phyloP scores from a whole-genome alignment of 2,329 filamentous ascomycete species.

The Oidium heveae region DNA sequence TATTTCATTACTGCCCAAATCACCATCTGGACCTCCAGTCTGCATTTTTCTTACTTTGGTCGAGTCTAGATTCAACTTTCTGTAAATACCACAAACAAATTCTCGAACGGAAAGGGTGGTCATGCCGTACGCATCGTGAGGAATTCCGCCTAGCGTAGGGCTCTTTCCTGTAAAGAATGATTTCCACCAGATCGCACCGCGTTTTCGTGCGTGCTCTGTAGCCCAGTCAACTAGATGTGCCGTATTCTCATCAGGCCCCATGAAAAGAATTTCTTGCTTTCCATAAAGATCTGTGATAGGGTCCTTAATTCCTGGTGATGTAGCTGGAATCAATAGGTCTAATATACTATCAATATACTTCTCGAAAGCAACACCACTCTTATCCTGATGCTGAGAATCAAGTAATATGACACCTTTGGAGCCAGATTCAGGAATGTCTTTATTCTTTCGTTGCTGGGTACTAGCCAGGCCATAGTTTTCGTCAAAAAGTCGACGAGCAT shows the following conservation, averaged over 20 bases:
- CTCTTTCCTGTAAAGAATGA: conserved; percentile 99
- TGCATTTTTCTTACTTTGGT: conserved; percentile 77
- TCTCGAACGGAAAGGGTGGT: conserved; percentile 90
- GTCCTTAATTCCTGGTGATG: conserved; percentile 93
- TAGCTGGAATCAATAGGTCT: conserved; percentile 71
- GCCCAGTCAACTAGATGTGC: conserved; percentile 95
- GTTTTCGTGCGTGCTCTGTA: conserved; percentile 70
- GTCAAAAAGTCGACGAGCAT: conserved; percentile 86
- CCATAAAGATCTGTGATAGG: conserved; percentile 89
- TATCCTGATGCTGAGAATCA: conserved; percentile 83
- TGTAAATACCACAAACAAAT: conserved; percentile 89
- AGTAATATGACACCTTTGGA: conserved; percentile 95
- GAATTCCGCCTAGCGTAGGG: conserved; percentile 83
- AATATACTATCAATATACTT: conserved; percentile 99
- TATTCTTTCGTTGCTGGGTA: conserved; percentile 98
- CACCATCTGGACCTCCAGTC: conserved; percentile 88
- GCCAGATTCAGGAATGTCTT: conserved; percentile 94
- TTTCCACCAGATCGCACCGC: conserved; percentile 97
- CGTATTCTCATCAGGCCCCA: conserved; percentile 98
- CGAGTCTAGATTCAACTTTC: conserved; percentile 78
- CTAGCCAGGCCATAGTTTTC: conserved; percentile 98
- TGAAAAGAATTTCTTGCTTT: conserved; percentile 90
- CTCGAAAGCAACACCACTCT: conserved; percentile 77
- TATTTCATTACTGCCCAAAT: conserved; percentile 94
- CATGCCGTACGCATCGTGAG: conserved; percentile 92